Conservation (phyloP, 2,329 filamentous ascomycete species). For the Ophiobolus disseminans region DNA sequence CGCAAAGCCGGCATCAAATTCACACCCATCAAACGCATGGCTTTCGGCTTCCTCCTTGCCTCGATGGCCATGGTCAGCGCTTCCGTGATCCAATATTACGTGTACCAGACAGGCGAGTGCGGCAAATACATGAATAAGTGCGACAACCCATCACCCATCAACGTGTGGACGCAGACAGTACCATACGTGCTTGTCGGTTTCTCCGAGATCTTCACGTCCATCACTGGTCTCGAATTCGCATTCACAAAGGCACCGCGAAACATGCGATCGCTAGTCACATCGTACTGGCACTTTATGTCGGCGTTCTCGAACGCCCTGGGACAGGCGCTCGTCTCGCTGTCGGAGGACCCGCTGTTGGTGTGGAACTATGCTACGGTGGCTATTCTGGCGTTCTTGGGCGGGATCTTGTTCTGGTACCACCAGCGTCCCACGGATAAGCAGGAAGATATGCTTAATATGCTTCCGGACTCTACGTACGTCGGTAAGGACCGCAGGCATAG, state of each 20-base stretch:
- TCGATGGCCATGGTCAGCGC: conserved; percentile 58
- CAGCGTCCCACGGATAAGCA: conserved; percentile 70
- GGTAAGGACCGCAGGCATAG: conserved; percentile 41
- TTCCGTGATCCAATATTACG: conserved; percentile 62
- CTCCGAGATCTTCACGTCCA: conserved; percentile 64
- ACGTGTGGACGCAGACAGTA: conserved; percentile 64
- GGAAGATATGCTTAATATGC: conserved; percentile 75
- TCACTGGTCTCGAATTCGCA: conserved; percentile 75
- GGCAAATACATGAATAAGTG: conserved; percentile 64
- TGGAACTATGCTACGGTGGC: conserved; percentile 76
- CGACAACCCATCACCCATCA: conserved; percentile 64
- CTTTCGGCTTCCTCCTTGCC: conserved; percentile 58
- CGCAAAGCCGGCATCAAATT: conserved; percentile 57
- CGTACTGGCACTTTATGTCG: conserved; percentile 73
- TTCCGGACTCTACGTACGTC: conserved; percentile 45
- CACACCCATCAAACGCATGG: conserved; percentile 62
- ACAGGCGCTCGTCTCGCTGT: conserved; percentile 70
- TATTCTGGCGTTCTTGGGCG: conserved; percentile 68
- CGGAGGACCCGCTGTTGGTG: conserved; percentile 69
- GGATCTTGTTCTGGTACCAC: conserved; percentile 71
- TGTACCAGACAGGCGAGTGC: conserved; percentile 70
- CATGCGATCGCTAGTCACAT: conserved; percentile 78
- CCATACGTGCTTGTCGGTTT: conserved; percentile 62
- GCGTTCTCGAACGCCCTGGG: conserved; percentile 73
- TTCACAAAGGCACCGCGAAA: conserved; percentile 80